Percentiles rank a stretch among this genome's conserved stretches.
These are phyloP conservation scores for Neurospora sp. DNA, from an alignment of 495 filamentous ascomycete genomes.

Conservation along the genomic window DNA sequence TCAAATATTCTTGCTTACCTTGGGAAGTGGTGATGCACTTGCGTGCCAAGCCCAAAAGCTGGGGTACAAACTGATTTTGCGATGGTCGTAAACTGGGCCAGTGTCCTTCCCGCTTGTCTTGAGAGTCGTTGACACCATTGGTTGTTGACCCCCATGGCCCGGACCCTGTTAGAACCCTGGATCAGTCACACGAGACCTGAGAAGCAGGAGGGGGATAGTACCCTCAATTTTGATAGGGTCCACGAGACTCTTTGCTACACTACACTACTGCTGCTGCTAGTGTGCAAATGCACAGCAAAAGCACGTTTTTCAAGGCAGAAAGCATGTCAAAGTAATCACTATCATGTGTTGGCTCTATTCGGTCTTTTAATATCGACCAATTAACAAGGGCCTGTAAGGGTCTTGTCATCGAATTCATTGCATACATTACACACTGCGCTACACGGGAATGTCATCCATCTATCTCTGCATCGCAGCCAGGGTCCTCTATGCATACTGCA, in stretches of 20 bases:
- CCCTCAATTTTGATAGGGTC: not conserved
- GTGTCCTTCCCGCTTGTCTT: not conserved
- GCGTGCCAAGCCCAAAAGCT: too few species aligned
- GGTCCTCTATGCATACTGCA: not conserved
- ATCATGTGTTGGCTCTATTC: not conserved
- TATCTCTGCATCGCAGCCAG: not conserved
- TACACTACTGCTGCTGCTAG: not conserved
- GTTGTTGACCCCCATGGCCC: not conserved
- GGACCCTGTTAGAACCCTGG: not conserved
- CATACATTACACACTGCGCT: not conserved
- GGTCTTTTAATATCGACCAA: not conserved
- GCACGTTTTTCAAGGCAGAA: not conserved
- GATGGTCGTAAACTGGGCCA: too few species aligned
- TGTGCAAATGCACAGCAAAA: not conserved
- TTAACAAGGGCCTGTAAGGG: not conserved
- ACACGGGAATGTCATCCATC: not conserved
- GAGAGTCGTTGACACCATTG: not conserved
- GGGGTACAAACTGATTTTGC: too few species aligned
- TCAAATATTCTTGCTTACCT: too few species aligned
- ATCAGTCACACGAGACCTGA: not conserved
- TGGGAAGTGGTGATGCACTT: too few species aligned
- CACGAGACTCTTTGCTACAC: not conserved
- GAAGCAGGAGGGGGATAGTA: not conserved
- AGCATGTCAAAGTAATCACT: not conserved
- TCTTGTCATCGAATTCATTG: not conserved